Evolutionary conservation across 2,329 filamentous ascomycete species (phyloP).

Genomic region (Trichoderma atroviride): DNA sequence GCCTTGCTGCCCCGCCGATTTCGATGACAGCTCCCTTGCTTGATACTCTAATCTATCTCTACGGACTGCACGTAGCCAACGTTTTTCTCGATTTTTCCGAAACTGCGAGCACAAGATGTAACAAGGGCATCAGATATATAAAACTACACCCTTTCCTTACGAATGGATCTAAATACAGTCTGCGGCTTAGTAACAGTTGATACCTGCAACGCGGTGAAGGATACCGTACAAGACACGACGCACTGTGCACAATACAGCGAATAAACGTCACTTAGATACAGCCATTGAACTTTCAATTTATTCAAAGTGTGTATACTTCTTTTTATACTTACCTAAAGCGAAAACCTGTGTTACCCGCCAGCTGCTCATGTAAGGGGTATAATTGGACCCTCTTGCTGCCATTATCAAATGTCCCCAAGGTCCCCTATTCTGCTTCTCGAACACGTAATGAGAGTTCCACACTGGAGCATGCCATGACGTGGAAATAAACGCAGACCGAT

Average conservation of each 20-base stretch:
- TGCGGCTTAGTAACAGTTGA: background rate
- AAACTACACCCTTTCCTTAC: background rate
- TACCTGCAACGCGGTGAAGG: background rate
- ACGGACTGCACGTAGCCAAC: background rate
- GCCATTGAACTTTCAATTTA: background rate
- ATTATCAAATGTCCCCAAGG: background rate
- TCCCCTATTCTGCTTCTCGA: background rate
- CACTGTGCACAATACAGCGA: background rate
- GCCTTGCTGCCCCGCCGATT: background rate
- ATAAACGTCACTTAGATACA: background rate
- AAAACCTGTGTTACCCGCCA: background rate
- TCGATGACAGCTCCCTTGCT: background rate
- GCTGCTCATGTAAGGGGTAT: background rate
- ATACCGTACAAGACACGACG: background rate
- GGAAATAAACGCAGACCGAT: background rate
- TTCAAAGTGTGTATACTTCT: background rate
- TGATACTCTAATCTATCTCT: background rate
- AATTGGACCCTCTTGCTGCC: background rate
- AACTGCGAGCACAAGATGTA: background rate
- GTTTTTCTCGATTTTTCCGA: background rate
- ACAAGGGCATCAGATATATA: background rate
- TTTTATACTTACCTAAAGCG: background rate
- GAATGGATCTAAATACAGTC: background rate
- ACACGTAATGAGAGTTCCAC: constrained; percentile 15
- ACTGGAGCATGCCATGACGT: constrained; percentile 14